Evolutionary conservation across 768 basidiomycete species (phyloP).

Genomic region (Lepiota venenata): DNA sequence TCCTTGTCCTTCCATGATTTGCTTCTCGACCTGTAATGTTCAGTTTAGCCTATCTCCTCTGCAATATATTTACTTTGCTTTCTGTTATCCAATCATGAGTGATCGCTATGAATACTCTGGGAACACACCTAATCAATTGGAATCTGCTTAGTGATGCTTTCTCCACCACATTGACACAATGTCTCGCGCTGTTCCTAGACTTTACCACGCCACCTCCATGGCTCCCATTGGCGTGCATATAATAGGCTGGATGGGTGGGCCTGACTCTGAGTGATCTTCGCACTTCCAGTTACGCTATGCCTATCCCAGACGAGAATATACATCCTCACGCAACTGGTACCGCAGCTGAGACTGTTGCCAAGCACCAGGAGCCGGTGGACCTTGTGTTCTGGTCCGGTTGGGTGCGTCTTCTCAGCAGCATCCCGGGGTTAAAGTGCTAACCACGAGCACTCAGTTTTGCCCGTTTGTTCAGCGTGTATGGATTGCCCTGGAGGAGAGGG

Average conservation of each 20-base stretch:
- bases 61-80: too few species aligned
- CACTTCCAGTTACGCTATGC: neutral
- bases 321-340: constrained; percentile 55
- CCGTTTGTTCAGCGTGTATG: constrained; percentile 60
- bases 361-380: constrained; percentile 50
- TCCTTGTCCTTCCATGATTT: constrained; percentile 32
- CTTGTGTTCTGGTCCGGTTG: constrained; percentile 60
- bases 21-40: too few species aligned
- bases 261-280: neutral
- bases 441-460: constrained; percentile 40
- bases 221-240: neutral
- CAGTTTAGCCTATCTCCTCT: too few species aligned
- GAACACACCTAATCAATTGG: neutral
- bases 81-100: too few species aligned
- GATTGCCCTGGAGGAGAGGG: constrained; percentile 65
- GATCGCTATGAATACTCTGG: too few species aligned
- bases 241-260: neutral
- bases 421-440: neutral
- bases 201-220: neutral
- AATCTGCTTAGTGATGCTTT: neutral
- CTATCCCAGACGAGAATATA: constrained; percentile 49
- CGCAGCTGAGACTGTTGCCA: constrained; percentile 47
- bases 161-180: neutral
- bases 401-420: constrained; percentile 31
- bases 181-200: neutral